phyloP scores from a whole-genome alignment of 768 basidiomycete genomes.

The Kwoniella heveanensis region DNA sequence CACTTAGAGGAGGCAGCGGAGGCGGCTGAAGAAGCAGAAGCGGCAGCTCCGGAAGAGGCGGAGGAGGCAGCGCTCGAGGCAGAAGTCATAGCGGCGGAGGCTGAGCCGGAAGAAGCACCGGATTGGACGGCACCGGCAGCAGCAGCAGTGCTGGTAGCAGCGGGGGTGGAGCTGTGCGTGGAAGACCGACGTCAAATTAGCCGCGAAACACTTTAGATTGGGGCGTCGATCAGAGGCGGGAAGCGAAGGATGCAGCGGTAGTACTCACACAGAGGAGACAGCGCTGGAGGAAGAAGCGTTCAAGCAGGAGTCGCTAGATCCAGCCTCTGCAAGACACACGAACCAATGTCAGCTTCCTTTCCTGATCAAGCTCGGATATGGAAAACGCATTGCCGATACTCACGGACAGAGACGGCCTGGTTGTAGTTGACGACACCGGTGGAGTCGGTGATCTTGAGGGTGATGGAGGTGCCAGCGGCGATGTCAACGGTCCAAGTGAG shows the following conservation, averaged over 20 bases:
- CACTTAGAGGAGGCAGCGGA: constrained; percentile 23
- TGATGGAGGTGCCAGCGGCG: constrained; percentile 59
- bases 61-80: constrained; percentile 13
- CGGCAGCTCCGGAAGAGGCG: background rate
- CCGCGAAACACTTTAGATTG: background rate
- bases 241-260: background rate
- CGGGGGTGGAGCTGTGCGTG: constrained; percentile 30
- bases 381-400: background rate
- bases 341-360: background rate
- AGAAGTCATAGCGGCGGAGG: constrained; percentile 3
- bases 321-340: constrained; percentile 18
- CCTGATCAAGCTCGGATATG: background rate
- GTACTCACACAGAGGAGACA: constrained; percentile 22
- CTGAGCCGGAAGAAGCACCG: constrained; percentile 2
- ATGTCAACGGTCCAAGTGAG: constrained; percentile 49
- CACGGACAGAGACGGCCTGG: constrained; percentile 27
- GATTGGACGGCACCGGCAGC: constrained; percentile 14
- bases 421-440: constrained; percentile 59
- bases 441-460: constrained; percentile 65
- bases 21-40: constrained; percentile 2
- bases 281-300: constrained; percentile 15
- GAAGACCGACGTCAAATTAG: constrained; percentile 12
- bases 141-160: constrained; percentile 29
- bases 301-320: constrained; percentile 21
- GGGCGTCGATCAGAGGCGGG: background rate